Base-by-base conservation (phyloP, 345 rosid genomes). In the Eucalyptus pauciflora region DNA sequence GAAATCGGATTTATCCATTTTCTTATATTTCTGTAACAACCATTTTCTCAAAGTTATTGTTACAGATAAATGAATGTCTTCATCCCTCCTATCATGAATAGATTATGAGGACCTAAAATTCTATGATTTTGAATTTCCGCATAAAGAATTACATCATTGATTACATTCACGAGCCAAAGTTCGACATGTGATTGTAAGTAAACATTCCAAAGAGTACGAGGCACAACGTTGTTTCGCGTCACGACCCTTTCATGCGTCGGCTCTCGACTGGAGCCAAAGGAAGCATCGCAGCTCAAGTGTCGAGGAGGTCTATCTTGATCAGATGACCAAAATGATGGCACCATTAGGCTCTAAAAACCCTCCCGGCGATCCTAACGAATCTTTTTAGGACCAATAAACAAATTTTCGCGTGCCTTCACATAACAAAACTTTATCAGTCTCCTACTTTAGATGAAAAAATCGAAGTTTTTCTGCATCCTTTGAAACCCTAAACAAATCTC, bases 21-120 rank as follows among this genome's bases (percentile, higher is more conserved):
- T 9, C 29, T 56, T 1, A 4, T 56, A 10, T 56, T 56, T 56
- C 3, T 56, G 5, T 24, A 4, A 4, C 29, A 56, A 56, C 0
- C 29, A 56, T 56, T 56, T 56, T 24, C 1, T 56, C 29, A 0
- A 56, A 56, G 13, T 56, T 10, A 56, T 24, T 1, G 29, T 24
- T 10, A 2, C 24, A 4, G 0, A 56, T 10, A 56, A 56, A 56
- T 0, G 13, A 4, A 24, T 2, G 2, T 56, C 29, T 24, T 10
- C 29, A 24, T 56, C 13, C 29, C 29, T 56, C 13, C 3, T 56
- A 0, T 56, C 1, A 2, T 24, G 4, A 56, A 56, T 56, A 9
- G 1, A 56, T 56, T 2, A 56, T 2, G 9, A 52, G 1, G 56
- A 52, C 7, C 22, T 52, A 52, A 52, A 7, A 52, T 14, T 50